Evolutionary conservation across 2,329 filamentous ascomycete genomes (phyloP), one percentile per base, ranked within the genome.

Genomic region (Penicillium palitans): DNA sequence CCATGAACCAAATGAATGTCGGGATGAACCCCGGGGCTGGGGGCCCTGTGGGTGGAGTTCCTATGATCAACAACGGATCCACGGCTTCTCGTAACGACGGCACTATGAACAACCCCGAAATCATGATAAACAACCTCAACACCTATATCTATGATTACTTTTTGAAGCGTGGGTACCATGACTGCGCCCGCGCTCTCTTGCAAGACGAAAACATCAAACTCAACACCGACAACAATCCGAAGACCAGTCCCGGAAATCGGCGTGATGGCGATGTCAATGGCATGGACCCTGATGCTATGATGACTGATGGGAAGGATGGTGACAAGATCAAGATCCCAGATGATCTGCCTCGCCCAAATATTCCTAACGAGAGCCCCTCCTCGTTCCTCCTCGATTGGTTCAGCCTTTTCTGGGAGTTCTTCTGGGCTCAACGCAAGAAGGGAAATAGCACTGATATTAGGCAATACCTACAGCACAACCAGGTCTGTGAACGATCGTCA

Each of bases 341-440:
- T 57, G 92, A 96, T 70, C 83, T 98, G 40, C 93, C 93, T 5
- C 82, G 77, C 25, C 77, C 78, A 17, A 74, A 68, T 55, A 68
- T 85, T 7, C 88, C 91, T 13, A 87, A 86, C 62, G 80, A 77
- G 60, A 60, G 83, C 83, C 55, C 89, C 89, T 61, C 72, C 0
- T 91, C 90, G 27, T 98, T 99, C 70, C 81, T 99, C n/a, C 89
- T 91, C 67, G 95, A 98, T 70, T 99, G 95, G 95, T 99, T 96
- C 80, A 91, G 88, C 71, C 84, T 97, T 52, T 99, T 99, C 76
- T 98, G 92, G 92, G 95, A 99, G 70, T 91, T 98, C 67, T 96
- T 90, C 76, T 87, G 87, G 71, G 91, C 91, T 56, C 90, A 93
- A 72, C 89, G 91, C 70, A 85, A 83, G 69, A 88, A 87, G 74